These are phyloP conservation scores for Mucor lusitanicus DNA, from an alignment of 371 early-diverging fungal genomes.

Conservation along the genomic window DNA sequence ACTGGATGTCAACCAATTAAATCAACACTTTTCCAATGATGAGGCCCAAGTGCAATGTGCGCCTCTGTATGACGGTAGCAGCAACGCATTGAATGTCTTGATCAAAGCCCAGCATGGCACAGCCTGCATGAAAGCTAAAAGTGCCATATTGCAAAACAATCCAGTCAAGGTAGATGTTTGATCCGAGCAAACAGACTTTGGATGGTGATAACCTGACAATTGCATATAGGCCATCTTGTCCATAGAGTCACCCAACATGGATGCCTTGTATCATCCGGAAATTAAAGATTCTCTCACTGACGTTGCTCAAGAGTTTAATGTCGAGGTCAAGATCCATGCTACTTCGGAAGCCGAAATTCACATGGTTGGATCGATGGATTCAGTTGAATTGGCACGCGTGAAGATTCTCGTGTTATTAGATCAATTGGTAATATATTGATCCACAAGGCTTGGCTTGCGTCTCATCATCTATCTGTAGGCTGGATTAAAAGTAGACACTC, in stretches of 20 bases:
- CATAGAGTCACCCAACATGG: constrained; percentile 12
- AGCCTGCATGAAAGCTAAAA: background rate
- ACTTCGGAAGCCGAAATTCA: constrained; percentile 15
- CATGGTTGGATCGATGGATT: constrained; percentile 30
- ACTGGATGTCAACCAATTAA: background rate
- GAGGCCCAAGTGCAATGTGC: background rate
- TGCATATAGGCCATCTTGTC: constrained; percentile 4
- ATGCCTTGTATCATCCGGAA: constrained; percentile 19
- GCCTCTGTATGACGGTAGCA: constrained; percentile 4
- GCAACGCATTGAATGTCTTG: constrained; percentile 5
- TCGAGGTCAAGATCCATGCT: constrained; percentile 6
- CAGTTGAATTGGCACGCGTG: constrained; percentile 32
- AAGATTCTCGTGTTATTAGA: constrained; percentile 37
- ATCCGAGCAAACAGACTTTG: background rate
- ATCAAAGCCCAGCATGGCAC: constrained; percentile 1
- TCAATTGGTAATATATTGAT: constrained; percentile 38
- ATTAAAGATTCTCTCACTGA: constrained; percentile 11
- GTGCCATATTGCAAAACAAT: constrained; percentile 3
- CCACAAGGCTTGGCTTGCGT: background rate
- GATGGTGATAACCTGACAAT: background rate
- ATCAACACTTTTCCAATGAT: background rate
- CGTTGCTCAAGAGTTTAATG: constrained; percentile 3
- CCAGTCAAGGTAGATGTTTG: constrained; percentile 12
- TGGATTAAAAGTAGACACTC: constrained; percentile 18
- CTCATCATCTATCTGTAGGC: background rate